phyloP scores from a whole-genome alignment of 495 filamentous ascomycete species.

The Annulohypoxylon maeteangense region DNA sequence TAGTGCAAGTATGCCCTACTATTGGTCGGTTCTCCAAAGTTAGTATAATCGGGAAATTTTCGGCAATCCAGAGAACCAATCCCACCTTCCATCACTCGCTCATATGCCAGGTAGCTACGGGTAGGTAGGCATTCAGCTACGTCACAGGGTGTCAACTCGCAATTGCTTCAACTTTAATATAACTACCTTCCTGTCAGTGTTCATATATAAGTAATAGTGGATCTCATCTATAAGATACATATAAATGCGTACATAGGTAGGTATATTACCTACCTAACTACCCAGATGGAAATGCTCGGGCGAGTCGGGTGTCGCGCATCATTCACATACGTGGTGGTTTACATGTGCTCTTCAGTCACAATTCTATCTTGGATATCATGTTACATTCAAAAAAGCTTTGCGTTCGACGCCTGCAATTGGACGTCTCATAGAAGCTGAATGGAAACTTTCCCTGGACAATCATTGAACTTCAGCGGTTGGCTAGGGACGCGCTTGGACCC shows the following conservation, averaged over 20 bases:
- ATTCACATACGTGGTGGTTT: neutral
- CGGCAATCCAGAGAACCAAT: neutral
- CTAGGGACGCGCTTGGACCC: neutral
- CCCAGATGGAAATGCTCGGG: neutral
- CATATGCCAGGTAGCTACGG: neutral
- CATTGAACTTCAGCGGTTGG: neutral
- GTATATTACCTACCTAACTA: no score
- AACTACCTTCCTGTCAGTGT: neutral
- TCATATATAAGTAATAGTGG: no score
- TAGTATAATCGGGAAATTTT: slow-evolving; percentile 19
- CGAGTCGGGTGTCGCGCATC: neutral
- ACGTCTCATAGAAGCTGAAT: neutral
- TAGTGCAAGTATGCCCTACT: neutral
- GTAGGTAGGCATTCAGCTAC: neutral
- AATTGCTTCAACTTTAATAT: slow-evolving; percentile 7
- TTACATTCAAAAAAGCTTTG: neutral
- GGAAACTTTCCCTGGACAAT: neutral
- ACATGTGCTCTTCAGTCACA: neutral
- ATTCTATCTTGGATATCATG: neutral
- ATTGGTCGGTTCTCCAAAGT: slow-evolving; percentile 29
- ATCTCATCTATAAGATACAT: no score
- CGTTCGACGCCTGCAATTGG: neutral
- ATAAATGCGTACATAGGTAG: no score
- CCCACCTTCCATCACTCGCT: neutral
- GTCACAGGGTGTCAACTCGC: slow-evolving; percentile 1